Percentiles rank a stretch among this genome's conserved stretches.
These are phyloP conservation scores for Lachnellula willkommii DNA, from an alignment of 2,329 filamentous ascomycete genomes.

Conservation along the genomic window DNA sequence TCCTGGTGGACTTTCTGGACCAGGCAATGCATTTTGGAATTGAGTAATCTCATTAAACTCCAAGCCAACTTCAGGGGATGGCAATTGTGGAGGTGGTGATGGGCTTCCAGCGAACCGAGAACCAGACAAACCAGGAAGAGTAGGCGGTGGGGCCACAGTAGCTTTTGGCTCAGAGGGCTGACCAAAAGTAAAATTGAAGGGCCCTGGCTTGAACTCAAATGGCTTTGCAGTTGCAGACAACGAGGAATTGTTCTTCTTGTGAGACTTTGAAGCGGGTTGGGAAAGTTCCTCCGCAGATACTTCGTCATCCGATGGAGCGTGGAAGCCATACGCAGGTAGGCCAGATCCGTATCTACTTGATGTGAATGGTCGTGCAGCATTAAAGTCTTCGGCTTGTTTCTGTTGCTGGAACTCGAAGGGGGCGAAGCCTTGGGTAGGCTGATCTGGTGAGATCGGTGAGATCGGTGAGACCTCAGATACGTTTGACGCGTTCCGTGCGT, in stretches of 20 bases:
- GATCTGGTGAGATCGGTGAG: slow-evolving; percentile 47
- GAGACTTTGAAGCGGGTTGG: slow-evolving; percentile 22
- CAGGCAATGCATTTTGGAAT: slow-evolving; percentile 26
- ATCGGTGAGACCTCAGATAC: slow-evolving; percentile 39
- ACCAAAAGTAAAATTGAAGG: slow-evolving; percentile 26
- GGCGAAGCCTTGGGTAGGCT: slow-evolving; percentile 48
- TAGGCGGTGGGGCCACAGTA: slow-evolving; percentile 7
- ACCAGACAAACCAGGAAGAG: slow-evolving; percentile 21
- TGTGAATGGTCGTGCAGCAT: slow-evolving; percentile 28
- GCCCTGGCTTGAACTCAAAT: slow-evolving; percentile 44
- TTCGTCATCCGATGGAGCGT: slow-evolving; percentile 29
- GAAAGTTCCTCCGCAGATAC: slow-evolving; percentile 11
- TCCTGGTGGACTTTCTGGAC: slow-evolving; percentile 15
- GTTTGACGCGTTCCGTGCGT: slow-evolving; percentile 38
- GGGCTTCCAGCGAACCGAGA: slow-evolving; percentile 29
- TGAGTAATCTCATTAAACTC: slow-evolving; percentile 20
- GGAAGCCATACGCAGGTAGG: slow-evolving; percentile 24
- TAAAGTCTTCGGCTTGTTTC: slow-evolving; percentile 36
- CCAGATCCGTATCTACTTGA: slow-evolving; percentile 24
- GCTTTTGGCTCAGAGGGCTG: slow-evolving; percentile 8
- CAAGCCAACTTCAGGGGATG: slow-evolving; percentile 16
- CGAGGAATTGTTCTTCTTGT: slow-evolving; percentile 46
- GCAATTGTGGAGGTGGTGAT: slow-evolving; percentile 17
- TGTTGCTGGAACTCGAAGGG: slow-evolving; percentile 55
- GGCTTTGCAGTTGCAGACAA: slow-evolving; percentile 67